Evolutionary conservation across 495 filamentous ascomycete genomes (phyloP), one percentile per base, ranked within the genome.

Genomic region (Penicillium soppii): DNA sequence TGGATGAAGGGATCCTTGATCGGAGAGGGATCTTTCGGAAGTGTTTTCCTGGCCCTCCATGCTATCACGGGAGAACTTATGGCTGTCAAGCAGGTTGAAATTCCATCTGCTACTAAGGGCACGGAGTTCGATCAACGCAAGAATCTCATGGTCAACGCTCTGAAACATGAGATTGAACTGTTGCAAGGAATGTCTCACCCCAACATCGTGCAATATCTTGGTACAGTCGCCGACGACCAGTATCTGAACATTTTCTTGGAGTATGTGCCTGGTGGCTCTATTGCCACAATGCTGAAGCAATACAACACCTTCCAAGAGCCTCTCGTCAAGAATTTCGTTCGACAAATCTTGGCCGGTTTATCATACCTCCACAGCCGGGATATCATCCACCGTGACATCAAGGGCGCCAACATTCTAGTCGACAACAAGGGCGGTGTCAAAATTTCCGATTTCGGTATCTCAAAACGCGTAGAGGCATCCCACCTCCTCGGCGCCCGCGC

Each of bases 1-100:
- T 99, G 95, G 91, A 99, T 99, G 91, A 96, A 97, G 71, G 94
- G 94, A 61, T 90, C 91, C 12, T 73, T 97, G 40, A 99, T 99
- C 59, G 94, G 94, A 38, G 91, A 96, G 67, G 94, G 94, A 51
- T 96, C 91, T 38, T 99, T 99, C 61, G 94, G 94, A 60, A 92
- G 89, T 57, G 94, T 99, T 42, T 99, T 91, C 73, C 78, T 99
- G 32, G 95, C 94, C 47, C 78, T 99, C n/a, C 95, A 97, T 62
- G 87, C 94, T 47, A 86, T 99, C 47, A 99, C 95, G 21, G 94
- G 92, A 59, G 95, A 96, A 66, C 86, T 99, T 33, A 91, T 99
- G 78, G 94, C 94, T 33, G 94, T 99, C 30, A 99, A 99, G 74
- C 94, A 97, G 70, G 94, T 99, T 48, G 94, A 99, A 65, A 82